phyloP scores from a whole-genome alignment of 805 yeast genomes.

The Metschnikowia continentalis region DNA sequence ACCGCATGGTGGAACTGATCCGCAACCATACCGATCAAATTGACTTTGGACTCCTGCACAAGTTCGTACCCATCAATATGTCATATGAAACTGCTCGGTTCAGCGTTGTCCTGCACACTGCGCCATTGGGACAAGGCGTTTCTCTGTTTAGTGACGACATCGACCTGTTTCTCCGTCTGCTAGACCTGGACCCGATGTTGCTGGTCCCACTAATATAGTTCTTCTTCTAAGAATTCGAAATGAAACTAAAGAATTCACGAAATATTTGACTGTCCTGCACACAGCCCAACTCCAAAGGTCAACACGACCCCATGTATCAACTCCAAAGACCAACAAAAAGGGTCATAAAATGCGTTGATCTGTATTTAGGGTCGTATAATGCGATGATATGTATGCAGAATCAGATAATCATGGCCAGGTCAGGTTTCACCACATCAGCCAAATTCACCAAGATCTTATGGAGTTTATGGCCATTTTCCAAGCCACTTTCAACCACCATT shows the following conservation, averaged over 20 bases:
- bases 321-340: no score
- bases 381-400: background rate
- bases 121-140: constrained; percentile 5
- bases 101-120: constrained; percentile 4
- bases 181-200: constrained; percentile 6
- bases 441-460: background rate
- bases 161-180: constrained; percentile 22
- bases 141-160: constrained; percentile 17
- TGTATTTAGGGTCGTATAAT: background rate
- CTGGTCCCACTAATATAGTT: background rate
- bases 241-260: no score
- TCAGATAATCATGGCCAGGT: background rate
- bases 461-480: background rate
- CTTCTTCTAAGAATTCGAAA: no score
- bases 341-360: no score
- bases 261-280: background rate
- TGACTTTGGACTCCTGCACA: constrained; percentile 23
- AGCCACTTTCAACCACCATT: constrained; percentile 8
- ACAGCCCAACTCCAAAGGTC: background rate
- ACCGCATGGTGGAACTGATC: constrained; percentile 18
- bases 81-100: constrained; percentile 21
- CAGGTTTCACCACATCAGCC: background rate
- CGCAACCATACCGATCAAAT: constrained; percentile 15
- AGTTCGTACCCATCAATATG: constrained; percentile 24
- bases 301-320: no score